Base-by-base conservation (phyloP, 192 early-diverging fungal species). In the Umbelopsis sp. region DNA sequence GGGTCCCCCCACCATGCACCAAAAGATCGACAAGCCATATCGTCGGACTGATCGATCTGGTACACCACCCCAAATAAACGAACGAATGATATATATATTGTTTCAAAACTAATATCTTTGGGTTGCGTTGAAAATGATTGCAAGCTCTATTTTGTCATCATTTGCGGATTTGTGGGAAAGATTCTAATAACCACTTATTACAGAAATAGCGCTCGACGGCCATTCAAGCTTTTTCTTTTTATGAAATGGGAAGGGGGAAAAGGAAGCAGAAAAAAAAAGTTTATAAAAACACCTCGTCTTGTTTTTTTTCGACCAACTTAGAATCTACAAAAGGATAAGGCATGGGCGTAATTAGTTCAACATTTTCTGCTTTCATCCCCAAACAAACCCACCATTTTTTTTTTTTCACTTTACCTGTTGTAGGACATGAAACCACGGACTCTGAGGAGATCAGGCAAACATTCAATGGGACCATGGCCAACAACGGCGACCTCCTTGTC, bases 381-480 rank as follows among this genome's bases (percentile, higher is more conserved):
- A 11, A 22, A 54, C 21, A 54, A 56, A 49, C 29, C 26, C 36
- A 65, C n/a, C n/a, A n/a, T n/a, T n/a, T n/a, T 56, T 52, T 87
- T 85, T 90, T 24, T 59, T 10, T 26, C 16, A 32, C 54, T 26
- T 66, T 83, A 87, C 65, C 89, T 82, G 83, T 87, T 88, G 84
- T 87, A 88, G 73, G 90, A 86, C 91, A 94, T 96, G 77, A 85
- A 88, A n/a, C 89, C 87, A 75, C 94, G 89, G 75, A 96, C 88
- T 69, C 93, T 87, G 80, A 89, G 91, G 83, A 91, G 97, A 83
- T 98, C 94, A 38, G 92, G 88, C 88, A 98, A 83, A 69, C 88
- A 84, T 81, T 96, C 95, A 74, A 97, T 87, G 53, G 95, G 88
- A 29, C 97, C 97, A 69, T 97, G 88, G 21, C 94, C 95, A 54